Evolutionary conservation across 345 rosid genomes (phyloP), one percentile per base, ranked within the genome.

Genomic region (Geranium brycei): DNA sequence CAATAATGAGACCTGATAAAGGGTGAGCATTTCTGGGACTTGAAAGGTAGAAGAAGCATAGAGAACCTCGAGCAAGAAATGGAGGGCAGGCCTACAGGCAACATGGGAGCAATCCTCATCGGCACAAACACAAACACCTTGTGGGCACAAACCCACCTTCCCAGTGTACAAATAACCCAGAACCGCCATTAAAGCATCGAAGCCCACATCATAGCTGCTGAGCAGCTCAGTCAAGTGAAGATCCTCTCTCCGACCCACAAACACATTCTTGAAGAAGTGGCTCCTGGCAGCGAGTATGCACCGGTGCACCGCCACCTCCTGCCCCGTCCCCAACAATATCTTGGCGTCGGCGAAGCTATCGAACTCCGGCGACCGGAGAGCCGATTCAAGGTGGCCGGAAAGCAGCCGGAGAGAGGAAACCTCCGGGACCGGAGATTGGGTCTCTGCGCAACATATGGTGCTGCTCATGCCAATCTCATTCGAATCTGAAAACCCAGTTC

Each of bases 271-370:
- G 71, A 88, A 88, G 47, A 86, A 73, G 17, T 80, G 76, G 19
- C 81, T 80, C 65, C 96, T 80, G 30, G 82, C 83, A 0, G 91
- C 77, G 7, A 91, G 76, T 76, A 91, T 76, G 81, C 95, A 91
- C 62, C 91, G 87, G 78, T 91, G 97, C 58, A 88, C 83, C 7
- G 83, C 58, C 47, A 91, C 66, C 59, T 85, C 90, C 0, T 64
- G 72, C 57, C 88, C 88, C 19, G 65, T 66, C 23, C 82, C 17
- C 66, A 81, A 76, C 64, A 64, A 73, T 31, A 91, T 81, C 65
- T 74, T 83, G 17, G 91, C 91, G 67, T 91, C 97, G 8, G 88
- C 71, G 71, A 73, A 91, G 75, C 78, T 78, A 19, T 75, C 77
- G 17, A 72, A 76, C 40, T 78, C 86, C 8, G 77, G 66, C 19